Base-by-base conservation (phyloP, 2,329 filamentous ascomycete species). In the Monilinia fructicola region DNA sequence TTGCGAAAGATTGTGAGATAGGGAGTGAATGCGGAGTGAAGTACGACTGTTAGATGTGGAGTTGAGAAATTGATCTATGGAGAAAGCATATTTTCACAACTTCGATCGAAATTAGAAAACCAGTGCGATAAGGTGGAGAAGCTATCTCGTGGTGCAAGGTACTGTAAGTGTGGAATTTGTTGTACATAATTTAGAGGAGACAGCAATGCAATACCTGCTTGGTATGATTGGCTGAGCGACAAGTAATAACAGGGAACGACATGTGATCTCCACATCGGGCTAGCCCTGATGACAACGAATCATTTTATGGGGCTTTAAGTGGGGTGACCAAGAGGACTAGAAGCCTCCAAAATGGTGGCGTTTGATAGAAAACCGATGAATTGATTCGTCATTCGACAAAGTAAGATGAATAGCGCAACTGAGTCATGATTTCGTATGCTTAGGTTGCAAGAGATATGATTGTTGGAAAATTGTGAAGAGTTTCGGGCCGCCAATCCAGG, bases 121-220 rank as follows among this genome's bases (percentile, higher is more conserved):
- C 46, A 10, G 53, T 48, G 40, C 48, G 18, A 31, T 14, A 35
- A 54, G 38, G 62, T 65, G 62, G 62, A 48, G 53, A 65, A 42
- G 42, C 31, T 52, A 38, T 28, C 26, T 64, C 28, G 26, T 38
- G 26, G 62, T 44, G 38, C n/a, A 64, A n/a, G n/a, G 52, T 40
- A 28, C 50, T 28, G 53, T 53, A 7, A 58, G 53, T 26, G 54
- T 58, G 42, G n/a, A 28, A 58, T 31, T 42, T 59, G 62, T 28
- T 65, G 62, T 65, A 58, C 52, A 65, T 65, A 28, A 58, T 52
- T 23, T 48, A 58, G 40, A 65, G 52, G 60, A 58, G 42, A 65
- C 62, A 50, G 44, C 62, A 28, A 35, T 35, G 62, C 53, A 59
- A n/a, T 11, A 18, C 18, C 44, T 23, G 38, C 21, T 23, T 59